These are phyloP conservation scores for Dioszegia hungarica DNA, from an alignment of 768 basidiomycete genomes.

Conservation along the genomic window DNA sequence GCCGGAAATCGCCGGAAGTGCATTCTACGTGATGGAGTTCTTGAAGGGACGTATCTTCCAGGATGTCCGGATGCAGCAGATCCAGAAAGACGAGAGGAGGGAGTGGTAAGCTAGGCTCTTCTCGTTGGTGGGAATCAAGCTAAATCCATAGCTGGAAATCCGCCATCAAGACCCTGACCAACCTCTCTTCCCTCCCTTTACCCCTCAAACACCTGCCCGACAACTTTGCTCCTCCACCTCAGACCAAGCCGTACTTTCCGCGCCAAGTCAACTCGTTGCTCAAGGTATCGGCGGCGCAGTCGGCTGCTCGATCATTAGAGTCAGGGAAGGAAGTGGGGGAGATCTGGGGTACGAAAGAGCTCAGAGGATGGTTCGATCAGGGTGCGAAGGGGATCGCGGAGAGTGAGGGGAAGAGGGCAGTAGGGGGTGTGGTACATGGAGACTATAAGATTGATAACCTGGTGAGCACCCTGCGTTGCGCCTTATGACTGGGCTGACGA, in stretches of 20 bases:
- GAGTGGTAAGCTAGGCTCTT: conserved; percentile 67
- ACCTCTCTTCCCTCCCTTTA: conserved; percentile 56
- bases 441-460: conserved; percentile 98
- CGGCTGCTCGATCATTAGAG: conserved; percentile 63
- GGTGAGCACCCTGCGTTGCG: conserved; percentile 49
- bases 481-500: neutral
- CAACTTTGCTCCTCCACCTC: conserved; percentile 38
- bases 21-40: conserved; percentile 97
- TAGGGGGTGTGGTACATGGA: conserved; percentile 76
- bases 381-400: conserved; percentile 58
- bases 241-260: conserved; percentile 67
- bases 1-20: conserved; percentile 68
- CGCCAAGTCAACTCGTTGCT: conserved; percentile 88
- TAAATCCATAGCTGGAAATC: conserved; percentile 35
- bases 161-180: conserved; percentile 38
- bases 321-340: conserved; percentile 57
- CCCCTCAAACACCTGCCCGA: conserved; percentile 59
- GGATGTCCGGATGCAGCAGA: conserved; percentile 69
- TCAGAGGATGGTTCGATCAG: conserved; percentile 68
- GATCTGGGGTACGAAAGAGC: conserved; percentile 68
- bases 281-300: conserved; percentile 73
- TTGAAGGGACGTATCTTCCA: conserved; percentile 91
- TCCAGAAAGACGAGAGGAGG: conserved; percentile 58
- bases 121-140: neutral
- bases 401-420: conserved; percentile 67